Percentiles rank a stretch among this genome's conserved stretches.
phyloP scores from a whole-genome alignment of 1,139 yeast species.

The Zygosaccharomyces pseudobailii region DNA sequence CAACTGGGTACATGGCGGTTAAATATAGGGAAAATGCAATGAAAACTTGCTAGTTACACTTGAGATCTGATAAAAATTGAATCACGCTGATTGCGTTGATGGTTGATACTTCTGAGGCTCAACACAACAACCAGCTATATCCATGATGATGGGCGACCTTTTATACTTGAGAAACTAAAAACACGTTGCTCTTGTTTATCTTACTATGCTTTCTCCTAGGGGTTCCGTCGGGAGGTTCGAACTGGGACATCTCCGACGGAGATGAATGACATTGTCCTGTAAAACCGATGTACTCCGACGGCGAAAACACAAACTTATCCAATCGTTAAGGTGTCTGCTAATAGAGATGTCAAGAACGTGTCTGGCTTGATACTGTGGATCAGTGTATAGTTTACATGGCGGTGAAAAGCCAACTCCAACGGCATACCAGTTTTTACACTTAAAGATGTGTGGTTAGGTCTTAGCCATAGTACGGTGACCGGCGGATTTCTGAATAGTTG shows the following conservation, averaged over 20 bases:
- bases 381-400: not conserved
- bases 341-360: too few relatives aligned
- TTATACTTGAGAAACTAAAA: conserved; percentile 1
- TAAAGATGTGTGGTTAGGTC: too few relatives aligned
- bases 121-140: not conserved
- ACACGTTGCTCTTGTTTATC: conserved; percentile 1
- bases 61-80: not conserved
- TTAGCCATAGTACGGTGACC: not conserved
- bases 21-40: not conserved
- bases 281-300: not conserved
- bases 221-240: not conserved
- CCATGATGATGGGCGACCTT: not conserved
- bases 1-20: conserved; percentile 11
- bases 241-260: not conserved
- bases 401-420: not conserved
- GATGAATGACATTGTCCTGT: not conserved
- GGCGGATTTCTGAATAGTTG: not conserved
- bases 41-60: not conserved
- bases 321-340: not conserved
- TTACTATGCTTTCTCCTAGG: conserved; percentile 1
- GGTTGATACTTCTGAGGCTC: not conserved
- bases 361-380: too few relatives aligned
- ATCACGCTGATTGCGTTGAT: not conserved
- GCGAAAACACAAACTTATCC: not conserved
- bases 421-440: not conserved